Conservation (phyloP, 1,139 yeast genomes). For the Entelexis sorbosivorans region DNA sequence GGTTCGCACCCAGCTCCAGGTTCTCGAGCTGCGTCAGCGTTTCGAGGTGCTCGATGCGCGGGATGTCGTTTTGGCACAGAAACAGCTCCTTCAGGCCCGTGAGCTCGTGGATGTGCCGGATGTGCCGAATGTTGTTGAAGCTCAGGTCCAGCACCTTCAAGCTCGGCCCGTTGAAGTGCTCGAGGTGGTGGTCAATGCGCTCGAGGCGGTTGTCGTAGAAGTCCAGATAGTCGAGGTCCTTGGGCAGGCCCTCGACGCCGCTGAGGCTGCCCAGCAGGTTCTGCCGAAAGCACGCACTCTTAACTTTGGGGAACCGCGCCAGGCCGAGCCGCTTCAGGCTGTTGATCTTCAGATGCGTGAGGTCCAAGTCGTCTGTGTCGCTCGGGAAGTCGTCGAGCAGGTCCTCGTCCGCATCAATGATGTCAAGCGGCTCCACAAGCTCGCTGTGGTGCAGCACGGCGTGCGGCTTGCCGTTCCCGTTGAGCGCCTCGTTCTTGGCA, state of each 20-base stretch:
- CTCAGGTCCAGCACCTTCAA: conserved; percentile 66
- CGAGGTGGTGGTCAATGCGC: conserved; percentile 56
- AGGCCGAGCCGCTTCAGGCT: conserved; percentile 59
- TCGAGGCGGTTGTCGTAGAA: conserved; percentile 84
- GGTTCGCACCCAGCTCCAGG: conserved; percentile 87
- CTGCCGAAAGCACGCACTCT: conserved; percentile 66
- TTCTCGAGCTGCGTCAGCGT: conserved; percentile 50
- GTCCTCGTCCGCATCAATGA: conserved; percentile 34
- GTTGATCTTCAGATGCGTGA: conserved; percentile 66
- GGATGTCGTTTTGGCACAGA: conserved; percentile 80
- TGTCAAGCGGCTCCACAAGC: conserved; percentile 18
- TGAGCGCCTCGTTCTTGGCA: background rate
- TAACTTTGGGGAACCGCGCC: conserved; percentile 46
- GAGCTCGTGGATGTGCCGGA: conserved; percentile 64
- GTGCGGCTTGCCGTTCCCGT: background rate
- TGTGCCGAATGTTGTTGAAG: conserved; percentile 79
- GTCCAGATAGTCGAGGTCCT: conserved; percentile 64
- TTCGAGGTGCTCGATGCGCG: conserved; percentile 57
- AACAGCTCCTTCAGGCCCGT: conserved; percentile 53
- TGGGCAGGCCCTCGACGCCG: conserved; percentile 54
- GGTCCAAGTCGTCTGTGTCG: conserved; percentile 58
- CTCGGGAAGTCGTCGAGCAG: conserved; percentile 50
- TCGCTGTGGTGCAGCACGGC: conserved; percentile 10
- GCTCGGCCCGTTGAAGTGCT: conserved; percentile 37
- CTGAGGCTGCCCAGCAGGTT: conserved; percentile 65